These are phyloP conservation scores for Neurospora africana DNA, from an alignment of 495 filamentous ascomycete genomes.

Conservation along the genomic window DNA sequence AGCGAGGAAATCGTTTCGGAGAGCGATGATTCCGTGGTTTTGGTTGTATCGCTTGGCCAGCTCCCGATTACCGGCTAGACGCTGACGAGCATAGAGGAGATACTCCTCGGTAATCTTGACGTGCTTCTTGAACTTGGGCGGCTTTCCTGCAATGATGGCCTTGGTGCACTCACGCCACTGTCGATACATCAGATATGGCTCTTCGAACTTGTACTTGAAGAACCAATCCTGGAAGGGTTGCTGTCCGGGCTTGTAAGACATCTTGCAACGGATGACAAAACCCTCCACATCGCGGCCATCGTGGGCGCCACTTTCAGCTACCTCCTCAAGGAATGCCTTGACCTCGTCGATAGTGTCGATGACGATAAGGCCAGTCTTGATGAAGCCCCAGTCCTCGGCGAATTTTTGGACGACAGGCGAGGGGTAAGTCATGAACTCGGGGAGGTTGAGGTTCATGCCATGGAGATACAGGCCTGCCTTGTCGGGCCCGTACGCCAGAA, in stretches of 20 bases:
- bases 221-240: constrained; percentile 75
- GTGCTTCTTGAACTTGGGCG: constrained; percentile 76
- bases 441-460: constrained; percentile 88
- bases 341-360: constrained; percentile 65
- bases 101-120: constrained; percentile 85
- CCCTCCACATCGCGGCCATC: constrained; percentile 89
- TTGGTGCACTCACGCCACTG: constrained; percentile 99
- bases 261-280: constrained; percentile 88
- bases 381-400: constrained; percentile 89
- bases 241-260: constrained; percentile 25
- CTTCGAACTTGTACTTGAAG: constrained; percentile 99
- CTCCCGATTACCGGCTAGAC: constrained; percentile 53
- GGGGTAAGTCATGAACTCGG: constrained; percentile 77
- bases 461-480: constrained; percentile 89
- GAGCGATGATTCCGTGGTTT: constrained; percentile 92
- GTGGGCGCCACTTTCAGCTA: constrained; percentile 78
- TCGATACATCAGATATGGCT: constrained; percentile 95
- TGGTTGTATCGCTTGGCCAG: constrained; percentile 57
- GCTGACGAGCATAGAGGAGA: constrained; percentile 63
- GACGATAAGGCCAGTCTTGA: constrained; percentile 69
- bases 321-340: constrained; percentile 67
- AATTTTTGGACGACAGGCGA: constrained; percentile 71
- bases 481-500: constrained; percentile 77
- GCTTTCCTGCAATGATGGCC: constrained; percentile 64
- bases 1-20: constrained; percentile 77